A percentile compares a stretch with the other conserved stretches of the same genome.
phyloP scores from a whole-genome alignment of 2,329 filamentous ascomycete species.

The Colletotrichum echinochloae region DNA sequence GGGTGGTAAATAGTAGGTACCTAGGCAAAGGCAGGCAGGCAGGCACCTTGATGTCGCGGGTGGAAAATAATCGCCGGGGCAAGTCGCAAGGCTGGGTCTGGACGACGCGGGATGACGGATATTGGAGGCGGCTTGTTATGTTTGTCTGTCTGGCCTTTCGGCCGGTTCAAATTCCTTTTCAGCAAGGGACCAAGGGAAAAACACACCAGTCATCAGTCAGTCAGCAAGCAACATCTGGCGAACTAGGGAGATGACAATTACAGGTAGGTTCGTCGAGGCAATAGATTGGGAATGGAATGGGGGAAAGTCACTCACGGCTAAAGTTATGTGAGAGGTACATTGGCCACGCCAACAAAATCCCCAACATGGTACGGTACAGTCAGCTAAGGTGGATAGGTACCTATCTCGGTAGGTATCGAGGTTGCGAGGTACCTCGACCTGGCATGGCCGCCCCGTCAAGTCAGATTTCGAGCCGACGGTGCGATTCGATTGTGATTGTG shows the following conservation, averaged over 20 bases:
- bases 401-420: not conserved
- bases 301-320: conserved; percentile 49
- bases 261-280: not conserved
- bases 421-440: not conserved
- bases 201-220: not conserved
- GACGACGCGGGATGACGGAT: not conserved
- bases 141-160: not conserved
- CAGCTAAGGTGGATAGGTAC: too few relatives aligned
- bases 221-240: not conserved
- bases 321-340: conserved; percentile 45
- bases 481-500: conserved; percentile 6
- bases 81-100: not conserved
- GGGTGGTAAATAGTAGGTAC: too few relatives aligned
- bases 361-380: not conserved
- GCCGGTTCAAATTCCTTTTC: not conserved
- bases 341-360: not conserved
- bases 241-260: not conserved
- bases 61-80: not conserved
- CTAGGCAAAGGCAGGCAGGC: too few relatives aligned
- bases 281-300: conserved; percentile 1
- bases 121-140: not conserved
- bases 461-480: conserved; percentile 34
- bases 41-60: not conserved
- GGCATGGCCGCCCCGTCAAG: conserved; percentile 29
- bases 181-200: not conserved